Percentiles rank a stretch among this genome's conserved stretches.
phyloP scores from a whole-genome alignment of 768 basidiomycete genomes.

The Mycena chlorophos region DNA sequence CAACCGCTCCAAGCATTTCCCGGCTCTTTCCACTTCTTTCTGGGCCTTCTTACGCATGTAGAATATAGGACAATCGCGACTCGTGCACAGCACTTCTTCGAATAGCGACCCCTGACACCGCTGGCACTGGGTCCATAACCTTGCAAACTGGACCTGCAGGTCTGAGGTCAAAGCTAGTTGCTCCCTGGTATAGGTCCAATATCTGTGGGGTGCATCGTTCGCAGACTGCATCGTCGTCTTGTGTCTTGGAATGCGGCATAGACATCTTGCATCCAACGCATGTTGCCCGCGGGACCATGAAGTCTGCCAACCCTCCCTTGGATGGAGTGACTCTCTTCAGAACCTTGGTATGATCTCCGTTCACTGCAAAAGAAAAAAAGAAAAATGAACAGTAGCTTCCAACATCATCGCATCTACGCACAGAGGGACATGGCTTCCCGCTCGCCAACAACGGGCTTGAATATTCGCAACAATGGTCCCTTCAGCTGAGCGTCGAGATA shows the following conservation, averaged over 20 bases:
- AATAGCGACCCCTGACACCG: constrained; percentile 98
- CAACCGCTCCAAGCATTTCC: constrained; percentile 79
- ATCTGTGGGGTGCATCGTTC: constrained; percentile 86
- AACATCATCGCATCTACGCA: constrained; percentile 40
- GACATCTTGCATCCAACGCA: constrained; percentile 96
- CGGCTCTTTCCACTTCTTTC: constrained; percentile 92
- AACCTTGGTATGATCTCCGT: constrained; percentile 92
- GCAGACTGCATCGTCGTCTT: constrained; percentile 95
- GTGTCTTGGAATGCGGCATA: constrained; percentile 62
- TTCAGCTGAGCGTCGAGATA: constrained; percentile 98
- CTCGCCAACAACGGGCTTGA: constrained; percentile 95
- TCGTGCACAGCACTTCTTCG: constrained; percentile 97
- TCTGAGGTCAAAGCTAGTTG: constrained; percentile 75
- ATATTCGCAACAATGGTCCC: constrained; percentile 95
- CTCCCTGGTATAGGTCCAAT: constrained; percentile 90
- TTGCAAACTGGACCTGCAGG: constrained; percentile 87
- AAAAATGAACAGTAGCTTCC: constrained; percentile 7
- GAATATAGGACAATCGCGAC: constrained; percentile 98
- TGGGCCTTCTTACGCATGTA: constrained; percentile 99
- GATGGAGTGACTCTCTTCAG: constrained; percentile 97
- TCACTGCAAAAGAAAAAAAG: too few species aligned
- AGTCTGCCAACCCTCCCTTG: constrained; percentile 96
- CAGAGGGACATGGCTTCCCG: constrained; percentile 82
- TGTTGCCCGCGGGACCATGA: constrained; percentile 92
- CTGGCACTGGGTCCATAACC: constrained; percentile 98